These are phyloP conservation scores for Juncus inflexus DNA, from an alignment of 176 grass and related monocot species.

Conservation along the genomic window DNA sequence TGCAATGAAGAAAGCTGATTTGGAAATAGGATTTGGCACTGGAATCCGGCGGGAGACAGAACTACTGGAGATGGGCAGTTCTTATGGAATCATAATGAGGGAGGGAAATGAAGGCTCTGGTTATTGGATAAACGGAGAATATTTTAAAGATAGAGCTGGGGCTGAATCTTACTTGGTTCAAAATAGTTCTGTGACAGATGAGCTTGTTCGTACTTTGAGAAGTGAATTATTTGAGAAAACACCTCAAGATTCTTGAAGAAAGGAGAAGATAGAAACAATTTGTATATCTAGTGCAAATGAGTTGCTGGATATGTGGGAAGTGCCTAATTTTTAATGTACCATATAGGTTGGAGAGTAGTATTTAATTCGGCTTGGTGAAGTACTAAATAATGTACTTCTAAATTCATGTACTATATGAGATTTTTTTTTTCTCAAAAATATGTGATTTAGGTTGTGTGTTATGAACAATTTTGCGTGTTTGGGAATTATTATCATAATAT, in stretches of 20 bases:
- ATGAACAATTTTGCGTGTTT: no score
- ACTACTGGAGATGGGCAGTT: slow-evolving; percentile 68
- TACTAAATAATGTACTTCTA: no score
- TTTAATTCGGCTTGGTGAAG: no score
- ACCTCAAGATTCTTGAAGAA: not conserved
- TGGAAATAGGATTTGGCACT: slow-evolving; percentile 72
- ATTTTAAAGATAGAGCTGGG: slow-evolving; percentile 39
- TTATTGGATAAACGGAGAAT: slow-evolving; percentile 72
- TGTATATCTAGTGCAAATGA: no score
- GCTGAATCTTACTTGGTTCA: slow-evolving; percentile 61
- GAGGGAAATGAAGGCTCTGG: slow-evolving; percentile 36
- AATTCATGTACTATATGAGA: no score
- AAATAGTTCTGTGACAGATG: slow-evolving; percentile 43
- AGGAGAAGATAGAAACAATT: no score
- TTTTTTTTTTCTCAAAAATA: no score
- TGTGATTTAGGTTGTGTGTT: no score
- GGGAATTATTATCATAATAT: no score
- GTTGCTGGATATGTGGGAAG: no score
- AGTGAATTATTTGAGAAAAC: slow-evolving; percentile 45
- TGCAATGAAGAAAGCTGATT: slow-evolving; percentile 60
- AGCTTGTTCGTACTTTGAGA: slow-evolving; percentile 47
- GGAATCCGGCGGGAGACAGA: slow-evolving; percentile 70
- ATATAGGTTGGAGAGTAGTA: no score
- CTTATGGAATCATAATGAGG: slow-evolving; percentile 49
- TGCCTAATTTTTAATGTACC: no score